Evolutionary conservation across 108 stramenopile species (phyloP), one percentile per base, ranked within the genome.

Genomic region (Discostella pseudostelligera): DNA sequence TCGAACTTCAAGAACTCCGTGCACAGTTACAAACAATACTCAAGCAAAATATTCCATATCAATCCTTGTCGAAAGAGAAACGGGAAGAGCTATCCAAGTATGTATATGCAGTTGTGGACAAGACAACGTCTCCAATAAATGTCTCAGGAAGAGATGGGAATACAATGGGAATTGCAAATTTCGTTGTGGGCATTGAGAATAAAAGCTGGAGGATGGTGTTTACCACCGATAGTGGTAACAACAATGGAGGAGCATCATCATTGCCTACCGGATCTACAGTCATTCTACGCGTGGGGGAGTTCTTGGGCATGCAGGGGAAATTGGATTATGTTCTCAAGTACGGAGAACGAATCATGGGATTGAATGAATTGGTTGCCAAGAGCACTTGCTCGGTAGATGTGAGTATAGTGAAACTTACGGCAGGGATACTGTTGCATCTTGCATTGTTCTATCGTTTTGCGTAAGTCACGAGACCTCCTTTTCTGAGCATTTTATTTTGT

Each of bases 1-100:
- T 90, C 62, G 89, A 87, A 50, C 81, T 83, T 20, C 87, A 90
- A 84, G 89, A 90, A 79, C 59, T 90, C 28, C 76, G 79, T 12
- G 78, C 78, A 17, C 83, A 84, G 40, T 50, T 87, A n/a, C 43
- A 84, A 48, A 85, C 84, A 21, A 81, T 90, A 59, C 56, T 68
- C 36, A 65, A 81, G 29, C 53, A 83, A 32, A 62, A 71, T 39
- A 65, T 80, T 11, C 60, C 55, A 20, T 54, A 78, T 4, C 79
- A 76, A 79, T 62, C 59, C 28, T 32, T 84, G 39, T 61, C 67
- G 16, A 26, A 64, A 1, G 63, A 60, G 22, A 84, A 78, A 62
- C 63, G 81, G 40, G 46, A 47, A 25, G 89, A 86, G 62, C 44
- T 87, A 11, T 70, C 80, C 67, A 47, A 59, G 13, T 87, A 87